Evolutionary conservation across 805 yeast species (phyloP), one percentile per base, ranked within the genome.

Genomic region (Spathaspora girioi): DNA sequence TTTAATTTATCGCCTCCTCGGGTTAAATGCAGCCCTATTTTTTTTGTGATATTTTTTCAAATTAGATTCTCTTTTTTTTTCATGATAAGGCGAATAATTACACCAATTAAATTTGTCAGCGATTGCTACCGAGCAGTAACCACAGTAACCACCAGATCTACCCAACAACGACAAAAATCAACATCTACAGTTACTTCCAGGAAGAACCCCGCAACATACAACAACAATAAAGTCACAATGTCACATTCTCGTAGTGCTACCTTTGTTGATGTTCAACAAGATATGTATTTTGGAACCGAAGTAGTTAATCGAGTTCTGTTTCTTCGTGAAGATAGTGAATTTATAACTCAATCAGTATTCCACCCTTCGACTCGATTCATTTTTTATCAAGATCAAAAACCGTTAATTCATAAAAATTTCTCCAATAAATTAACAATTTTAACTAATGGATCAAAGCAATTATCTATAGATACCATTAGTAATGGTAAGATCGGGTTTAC

Each of bases 231-330:
- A 35, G 5, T 8, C 7, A 35, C 11, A 14, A 35, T 35, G 40
- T 35, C 40, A 35, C 40, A 35, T 35, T 42, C 44, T 8, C 44
- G 44, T 23, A 11, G 5, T 23, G 9, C 44, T 3, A 42, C 8
- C 7, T 20, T 42, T 10, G 11, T 8, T 20, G 53, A 50, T 32
- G 17, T 51, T 6, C 54, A 60, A 45, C 54, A 58, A 29, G 62
- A 64, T 46, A 63, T 61, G 52, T 71, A 71, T 54, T 81, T 73
- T 57, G 77, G 82, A 18, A 77, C 77, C 14, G 81, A 75, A 53
- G 81, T 79, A 5, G 69, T 87, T 51, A 84, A 86, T 63, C 68
- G 93, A 51, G 80, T 86, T 5, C 79, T 86, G 15, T 87, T 84
- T 57, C 67, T 86, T 47, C 68, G 93, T 38, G 80, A 80, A 20